These are phyloP conservation scores for Triticum timopheevii DNA, from an alignment of 176 grass and related monocot genomes.

Conservation along the genomic window DNA sequence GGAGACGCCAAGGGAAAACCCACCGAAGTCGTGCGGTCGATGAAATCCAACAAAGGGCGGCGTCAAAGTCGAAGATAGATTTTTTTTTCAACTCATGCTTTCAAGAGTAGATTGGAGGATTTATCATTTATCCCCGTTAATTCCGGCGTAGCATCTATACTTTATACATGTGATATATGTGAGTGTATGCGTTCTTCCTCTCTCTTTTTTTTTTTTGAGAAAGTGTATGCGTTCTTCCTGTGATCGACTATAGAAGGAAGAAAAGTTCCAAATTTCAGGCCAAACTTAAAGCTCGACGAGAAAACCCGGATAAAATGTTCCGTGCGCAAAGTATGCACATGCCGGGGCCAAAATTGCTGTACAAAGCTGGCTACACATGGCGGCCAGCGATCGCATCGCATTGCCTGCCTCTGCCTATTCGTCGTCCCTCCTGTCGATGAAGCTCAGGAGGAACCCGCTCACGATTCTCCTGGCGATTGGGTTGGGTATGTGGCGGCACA, in stretches of 20 bases:
- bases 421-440: slow-evolving; percentile 55
- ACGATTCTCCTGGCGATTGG: slow-evolving; percentile 77
- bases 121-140: neutral
- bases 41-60: too few species aligned
- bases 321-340: neutral
- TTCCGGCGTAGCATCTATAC: neutral
- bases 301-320: neutral
- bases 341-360: neutral
- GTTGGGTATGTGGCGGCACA: slow-evolving; percentile 83
- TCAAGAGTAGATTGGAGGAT: too few species aligned
- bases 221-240: neutral
- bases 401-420: neutral
- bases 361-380: neutral
- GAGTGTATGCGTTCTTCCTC: too few species aligned
- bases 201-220: too few species aligned
- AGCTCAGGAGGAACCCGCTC: slow-evolving; percentile 79
- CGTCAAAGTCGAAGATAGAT: too few species aligned
- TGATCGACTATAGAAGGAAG: neutral
- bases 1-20: too few species aligned
- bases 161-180: neutral
- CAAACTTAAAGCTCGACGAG: neutral
- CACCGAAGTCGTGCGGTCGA: too few species aligned
- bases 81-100: neutral
- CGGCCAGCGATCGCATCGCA: neutral
- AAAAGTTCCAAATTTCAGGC: neutral